Evolutionary conservation across 306 rosid genomes (phyloP).

Genomic region (Ormosia semicastrata): DNA sequence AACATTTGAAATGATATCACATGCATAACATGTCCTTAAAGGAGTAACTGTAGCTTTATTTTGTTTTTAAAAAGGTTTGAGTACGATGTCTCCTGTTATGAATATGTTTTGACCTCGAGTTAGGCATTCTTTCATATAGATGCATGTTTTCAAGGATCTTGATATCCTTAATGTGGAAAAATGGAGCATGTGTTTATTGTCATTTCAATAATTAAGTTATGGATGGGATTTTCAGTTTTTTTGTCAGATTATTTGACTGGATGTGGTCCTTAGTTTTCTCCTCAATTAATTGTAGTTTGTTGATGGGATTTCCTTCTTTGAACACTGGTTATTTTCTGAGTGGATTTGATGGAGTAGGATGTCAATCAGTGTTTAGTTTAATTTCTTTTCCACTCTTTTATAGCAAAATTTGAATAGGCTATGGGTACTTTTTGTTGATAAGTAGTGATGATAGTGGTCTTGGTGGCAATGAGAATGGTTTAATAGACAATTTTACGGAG

Average conservation of each 20-base stretch:
- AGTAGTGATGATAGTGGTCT: slow-evolving; percentile 5
- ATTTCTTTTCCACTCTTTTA: background rate
- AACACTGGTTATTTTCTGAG: background rate
- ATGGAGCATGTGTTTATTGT: background rate
- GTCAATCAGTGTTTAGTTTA: slow-evolving; percentile 9
- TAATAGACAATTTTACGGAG: background rate
- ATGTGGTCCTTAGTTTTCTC: background rate
- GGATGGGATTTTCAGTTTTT: background rate
- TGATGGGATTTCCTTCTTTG: background rate
- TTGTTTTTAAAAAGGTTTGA: slow-evolving; percentile 1
- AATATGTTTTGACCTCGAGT: background rate
- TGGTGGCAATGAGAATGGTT: background rate
- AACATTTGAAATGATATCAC: slow-evolving; percentile 1
- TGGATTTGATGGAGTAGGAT: slow-evolving; percentile 12
- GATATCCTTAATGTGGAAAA: slow-evolving; percentile 2
- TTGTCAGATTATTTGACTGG: background rate
- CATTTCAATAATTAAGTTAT: slow-evolving; percentile 1
- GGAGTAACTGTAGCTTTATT: background rate
- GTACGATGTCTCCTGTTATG: slow-evolving; percentile 4
- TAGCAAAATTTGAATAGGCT: background rate
- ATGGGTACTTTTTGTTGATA: background rate
- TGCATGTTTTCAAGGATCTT: slow-evolving; percentile 19
- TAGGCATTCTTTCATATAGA: background rate
- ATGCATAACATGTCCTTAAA: background rate
- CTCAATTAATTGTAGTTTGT: background rate